Evolutionary conservation across 306 rosid species (phyloP), one percentile per base, ranked within the genome.

Genomic region (Gynostemma pentaphyllum): DNA sequence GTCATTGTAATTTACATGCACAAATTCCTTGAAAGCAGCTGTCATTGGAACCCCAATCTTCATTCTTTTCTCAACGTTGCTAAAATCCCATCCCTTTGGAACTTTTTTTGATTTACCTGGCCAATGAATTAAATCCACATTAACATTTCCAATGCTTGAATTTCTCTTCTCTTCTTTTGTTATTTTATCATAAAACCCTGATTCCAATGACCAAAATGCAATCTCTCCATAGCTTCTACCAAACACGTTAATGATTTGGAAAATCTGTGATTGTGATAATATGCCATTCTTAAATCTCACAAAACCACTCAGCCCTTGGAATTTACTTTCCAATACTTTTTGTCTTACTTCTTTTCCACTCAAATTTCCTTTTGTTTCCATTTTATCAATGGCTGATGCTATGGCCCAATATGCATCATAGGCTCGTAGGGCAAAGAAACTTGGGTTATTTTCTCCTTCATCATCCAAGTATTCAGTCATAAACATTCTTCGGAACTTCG

Each of bases 381-480:
- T 68, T 41, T 60, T 66, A 4, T 39, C 52, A 36, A 74, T 27
- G 23, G 83, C 78, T 19, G 62, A 51, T 40, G 74, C 71, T 42
- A 72, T 5, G 40, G 76, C 79, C 68, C 52, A 21, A 54, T 69
- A 68, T 72, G 85, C 79, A 42, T 84, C 82, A 52, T 82, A 82
- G 15, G 86, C 79, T 57, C 75, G 81, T 19, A 84, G 72, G 6
- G 85, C 82, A 34, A 78, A 84, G 45, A 84, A 29, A 50, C 88
- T 78, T 10, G 91, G 95, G n/a, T 69, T 77, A 12, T 64, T 49
- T 57, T 45, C 67, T 45, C 82, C 86, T 76, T 87, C 90, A 61
- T 80, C 91, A 41, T 80, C 78, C 0, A 85, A 84, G 73, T 74
- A 80, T 41, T 68, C 72, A 18, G 69, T 37, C 24, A 68, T 59